Evolutionary conservation across 2,329 filamentous ascomycete species (phyloP).

Genomic region (Neofusicoccum laricinum): DNA sequence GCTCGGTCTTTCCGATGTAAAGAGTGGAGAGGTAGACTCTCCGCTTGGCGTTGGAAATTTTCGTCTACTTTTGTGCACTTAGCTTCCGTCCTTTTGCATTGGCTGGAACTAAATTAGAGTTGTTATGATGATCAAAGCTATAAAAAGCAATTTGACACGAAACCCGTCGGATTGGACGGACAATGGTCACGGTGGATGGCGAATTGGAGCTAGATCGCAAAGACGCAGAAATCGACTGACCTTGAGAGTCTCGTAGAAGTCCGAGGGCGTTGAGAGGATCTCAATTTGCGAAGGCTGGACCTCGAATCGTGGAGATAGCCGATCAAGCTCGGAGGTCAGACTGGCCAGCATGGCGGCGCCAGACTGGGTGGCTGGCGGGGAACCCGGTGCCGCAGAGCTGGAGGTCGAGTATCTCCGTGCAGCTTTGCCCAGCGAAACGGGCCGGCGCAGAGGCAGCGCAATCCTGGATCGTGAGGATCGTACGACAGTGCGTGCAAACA

Average conservation of each 20-base stretch:
- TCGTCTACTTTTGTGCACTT: slow-evolving; percentile 53
- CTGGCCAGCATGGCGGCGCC: slow-evolving; percentile 55
- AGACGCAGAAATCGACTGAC: slow-evolving; percentile 44
- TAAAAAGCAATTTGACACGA: not conserved
- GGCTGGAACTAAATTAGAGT: not conserved
- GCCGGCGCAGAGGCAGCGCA: slow-evolving; percentile 16
- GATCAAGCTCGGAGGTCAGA: slow-evolving; percentile 75
- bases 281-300: slow-evolving; percentile 75
- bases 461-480: not conserved
- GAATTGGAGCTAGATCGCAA: not conserved
- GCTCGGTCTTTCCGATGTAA: slow-evolving; percentile 92
- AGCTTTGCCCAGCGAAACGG: slow-evolving; percentile 20
- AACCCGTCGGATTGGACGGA: no score
- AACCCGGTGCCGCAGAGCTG: slow-evolving; percentile 26
- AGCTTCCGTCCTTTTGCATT: not conserved
- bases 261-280: slow-evolving; percentile 75
- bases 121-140: not conserved
- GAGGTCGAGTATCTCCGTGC: slow-evolving; percentile 34
- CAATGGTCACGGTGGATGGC: no score
- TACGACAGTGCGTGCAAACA: slow-evolving; percentile 10
- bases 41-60: slow-evolving; percentile 74
- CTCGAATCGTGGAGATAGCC: slow-evolving; percentile 85
- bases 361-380: slow-evolving; percentile 37
- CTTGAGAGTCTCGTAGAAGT: slow-evolving; percentile 91
- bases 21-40: slow-evolving; percentile 92